phyloP scores from a whole-genome alignment of 768 basidiomycete species.

The Krasilnikovozyma curviuscula region DNA sequence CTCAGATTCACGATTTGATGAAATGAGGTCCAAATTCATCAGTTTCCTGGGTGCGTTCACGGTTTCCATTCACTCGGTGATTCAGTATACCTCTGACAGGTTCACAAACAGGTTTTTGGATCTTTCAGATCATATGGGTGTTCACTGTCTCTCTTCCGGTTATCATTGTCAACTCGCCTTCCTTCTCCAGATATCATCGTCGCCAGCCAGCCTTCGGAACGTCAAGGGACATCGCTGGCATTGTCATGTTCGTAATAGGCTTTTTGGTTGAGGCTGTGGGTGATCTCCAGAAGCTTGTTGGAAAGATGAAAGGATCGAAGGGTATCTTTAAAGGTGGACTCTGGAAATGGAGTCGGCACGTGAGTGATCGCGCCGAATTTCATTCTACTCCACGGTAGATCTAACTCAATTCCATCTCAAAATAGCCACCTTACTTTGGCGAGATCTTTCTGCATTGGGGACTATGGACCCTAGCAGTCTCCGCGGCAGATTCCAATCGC shows the following conservation, averaged over 20 bases:
- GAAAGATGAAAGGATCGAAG: no score
- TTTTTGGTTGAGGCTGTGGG: conserved; percentile 39
- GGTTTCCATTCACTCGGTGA: conserved; percentile 20
- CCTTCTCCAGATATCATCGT: conserved; percentile 33
- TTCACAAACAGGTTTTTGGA: conserved; percentile 34
- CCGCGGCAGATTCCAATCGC: conserved; percentile 29
- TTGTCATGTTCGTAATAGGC: conserved; percentile 43
- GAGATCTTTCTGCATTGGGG: conserved; percentile 33
- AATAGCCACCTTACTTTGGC: conserved; percentile 48
- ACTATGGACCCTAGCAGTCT: conserved; percentile 31
- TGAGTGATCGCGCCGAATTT: neutral
- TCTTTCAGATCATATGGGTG: conserved; percentile 33
- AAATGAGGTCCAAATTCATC: conserved; percentile 32
- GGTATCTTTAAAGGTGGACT: conserved; percentile 29
- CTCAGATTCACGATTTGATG: conserved; percentile 46
- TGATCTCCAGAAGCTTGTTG: conserved; percentile 42
- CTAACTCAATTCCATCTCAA: neutral
- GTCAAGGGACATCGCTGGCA: conserved; percentile 42
- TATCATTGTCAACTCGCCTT: conserved; percentile 48
- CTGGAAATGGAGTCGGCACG: conserved; percentile 33
- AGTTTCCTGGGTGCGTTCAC: no score
- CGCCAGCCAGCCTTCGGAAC: conserved; percentile 43
- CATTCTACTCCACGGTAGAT: neutral
- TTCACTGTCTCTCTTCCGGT: conserved; percentile 47
- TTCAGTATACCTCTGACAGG: conserved; percentile 19